Base-by-base conservation (phyloP, 768 basidiomycete genomes). In the Collybiopsis confluens region DNA sequence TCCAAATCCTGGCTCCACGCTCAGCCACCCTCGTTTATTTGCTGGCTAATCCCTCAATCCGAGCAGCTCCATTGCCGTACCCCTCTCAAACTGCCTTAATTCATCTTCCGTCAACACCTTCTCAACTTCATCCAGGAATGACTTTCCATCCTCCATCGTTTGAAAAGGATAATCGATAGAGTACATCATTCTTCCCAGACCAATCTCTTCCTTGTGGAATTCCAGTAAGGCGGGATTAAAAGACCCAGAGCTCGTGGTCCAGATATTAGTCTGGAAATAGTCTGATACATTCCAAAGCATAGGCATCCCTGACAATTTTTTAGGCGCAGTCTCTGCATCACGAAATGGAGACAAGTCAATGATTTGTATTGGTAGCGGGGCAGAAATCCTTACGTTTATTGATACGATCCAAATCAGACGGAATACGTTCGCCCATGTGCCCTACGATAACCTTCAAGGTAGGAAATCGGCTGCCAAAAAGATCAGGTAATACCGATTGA, bases 391-490 rank as follows among this genome's bases (percentile, higher is more conserved):
- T 46, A 74, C 73, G 69, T 30, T 68, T 65, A 45, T 76, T 69
- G 20, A 73, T 73, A 20, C 75, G 67, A 51, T 64, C 59, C 1
- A 76, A 61, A 53, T 76, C 74, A 8, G 75, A 76, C 0, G 75
- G 67, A 33, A 75, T 66, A 13, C 74, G 67, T 58, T 76, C 75
- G 4, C 75, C 75, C 35, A 76, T 55, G 60, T 76, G 75, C 1
- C 73, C 75, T n/a, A 75, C 70, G 21, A 76, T 74, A 10, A 75
- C 60, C 33, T 71, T 70, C 27, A 71, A 47, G 8, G 68, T 64
- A 0, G 75, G 74, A 54, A 75, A 75, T 3, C 75, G 73, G 56
- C 74, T 76, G 30, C 21, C n/a, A n/a, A 4, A 10, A 45, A 21
- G 27, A 50, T 11, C 18, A 30, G 4, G 27, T 38, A 24, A 21